phyloP scores from a whole-genome alignment of 257 asterid genomes.

The Solanum peruvianum region DNA sequence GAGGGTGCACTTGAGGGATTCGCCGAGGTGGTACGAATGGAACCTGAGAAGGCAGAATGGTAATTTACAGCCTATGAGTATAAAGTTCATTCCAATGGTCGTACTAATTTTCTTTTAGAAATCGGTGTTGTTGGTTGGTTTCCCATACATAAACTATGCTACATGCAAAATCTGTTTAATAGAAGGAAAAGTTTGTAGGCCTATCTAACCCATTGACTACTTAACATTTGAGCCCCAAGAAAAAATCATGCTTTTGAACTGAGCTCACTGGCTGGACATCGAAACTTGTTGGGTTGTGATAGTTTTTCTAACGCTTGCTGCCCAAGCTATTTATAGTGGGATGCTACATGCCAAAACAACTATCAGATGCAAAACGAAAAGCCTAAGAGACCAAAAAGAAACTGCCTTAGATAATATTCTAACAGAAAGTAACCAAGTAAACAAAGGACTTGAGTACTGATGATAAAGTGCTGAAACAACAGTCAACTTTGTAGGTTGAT shows the following conservation, averaged over 20 bases:
- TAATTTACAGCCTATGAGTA: constrained; percentile 5
- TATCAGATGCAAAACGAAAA: background rate
- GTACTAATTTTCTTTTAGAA: background rate
- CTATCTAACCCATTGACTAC: background rate
- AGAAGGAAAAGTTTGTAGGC: background rate
- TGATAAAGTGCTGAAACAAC: background rate
- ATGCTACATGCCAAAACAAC: background rate
- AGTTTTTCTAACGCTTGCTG: background rate
- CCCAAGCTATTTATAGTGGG: background rate
- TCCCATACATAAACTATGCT: background rate
- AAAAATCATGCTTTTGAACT: background rate
- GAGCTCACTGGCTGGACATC: background rate
- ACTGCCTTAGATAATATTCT: background rate
- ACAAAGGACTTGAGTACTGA: background rate
- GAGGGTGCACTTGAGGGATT: constrained; percentile 91
- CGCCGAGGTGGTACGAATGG: constrained; percentile 80
- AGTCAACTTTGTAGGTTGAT: background rate
- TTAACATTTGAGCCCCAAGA: background rate
- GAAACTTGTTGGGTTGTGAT: background rate
- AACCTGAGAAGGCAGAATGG: constrained; percentile 95
- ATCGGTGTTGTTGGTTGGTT: background rate
- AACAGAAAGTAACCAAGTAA: background rate
- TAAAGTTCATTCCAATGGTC: background rate
- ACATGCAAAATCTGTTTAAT: background rate
- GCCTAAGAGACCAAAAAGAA: background rate